Evolutionary conservation across 179 eudicot genomes (phyloP).

Genomic region (Silene noctiflora): DNA sequence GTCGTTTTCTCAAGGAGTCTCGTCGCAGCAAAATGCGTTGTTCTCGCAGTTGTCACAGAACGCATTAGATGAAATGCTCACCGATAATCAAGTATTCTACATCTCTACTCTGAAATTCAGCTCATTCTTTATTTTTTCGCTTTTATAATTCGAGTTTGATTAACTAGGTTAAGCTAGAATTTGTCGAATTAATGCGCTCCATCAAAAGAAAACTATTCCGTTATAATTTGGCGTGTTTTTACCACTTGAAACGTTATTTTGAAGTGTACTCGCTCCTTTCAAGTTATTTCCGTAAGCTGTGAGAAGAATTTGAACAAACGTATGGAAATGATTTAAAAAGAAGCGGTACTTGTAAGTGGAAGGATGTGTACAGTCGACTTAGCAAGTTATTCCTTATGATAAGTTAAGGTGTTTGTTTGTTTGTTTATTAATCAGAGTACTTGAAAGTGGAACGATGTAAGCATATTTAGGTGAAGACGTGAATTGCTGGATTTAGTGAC

Average conservation of each 20-base stretch:
- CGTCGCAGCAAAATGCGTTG: constrained; percentile 61
- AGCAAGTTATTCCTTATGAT: too few species aligned
- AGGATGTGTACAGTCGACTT: neutral
- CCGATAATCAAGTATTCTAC: constrained; percentile 47
- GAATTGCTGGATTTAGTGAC: neutral
- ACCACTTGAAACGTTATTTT: neutral
- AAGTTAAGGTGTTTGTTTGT: neutral
- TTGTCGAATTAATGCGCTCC: neutral
- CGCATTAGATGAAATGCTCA: constrained; percentile 52
- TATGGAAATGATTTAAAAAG: too few species aligned
- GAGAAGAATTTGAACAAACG: too few species aligned
- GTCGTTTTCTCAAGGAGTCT: constrained; percentile 64
- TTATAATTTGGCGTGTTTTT: too few species aligned
- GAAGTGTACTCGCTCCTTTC: neutral
- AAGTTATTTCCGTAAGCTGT: too few species aligned
- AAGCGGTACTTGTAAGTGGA: too few species aligned
- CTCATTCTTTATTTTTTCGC: neutral
- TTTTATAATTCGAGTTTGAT: neutral
- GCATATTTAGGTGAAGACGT: neutral
- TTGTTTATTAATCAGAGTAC: neutral
- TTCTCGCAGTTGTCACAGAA: constrained; percentile 84
- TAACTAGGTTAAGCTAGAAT: neutral
- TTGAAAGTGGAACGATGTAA: neutral
- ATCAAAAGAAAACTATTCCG: too few species aligned
- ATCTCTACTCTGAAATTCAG: neutral